Evolutionary conservation across 2,329 filamentous ascomycete genomes (phyloP), one percentile per base, ranked within the genome.

Genomic region (Alternaria alternata): DNA sequence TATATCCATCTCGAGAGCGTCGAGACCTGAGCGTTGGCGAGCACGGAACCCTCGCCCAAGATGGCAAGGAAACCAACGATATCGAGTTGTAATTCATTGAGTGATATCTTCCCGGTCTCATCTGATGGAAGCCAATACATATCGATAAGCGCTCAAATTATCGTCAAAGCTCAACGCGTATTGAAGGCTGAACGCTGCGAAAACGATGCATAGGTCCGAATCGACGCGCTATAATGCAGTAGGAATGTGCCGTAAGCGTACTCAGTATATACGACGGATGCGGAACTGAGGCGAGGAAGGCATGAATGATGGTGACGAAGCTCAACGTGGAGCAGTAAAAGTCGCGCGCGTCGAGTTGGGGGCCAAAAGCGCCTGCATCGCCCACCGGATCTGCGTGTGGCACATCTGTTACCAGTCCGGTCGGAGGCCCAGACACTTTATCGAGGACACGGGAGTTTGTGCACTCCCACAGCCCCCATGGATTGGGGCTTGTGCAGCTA

Each of bases 11-110:
- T 77, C 11, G 83, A 84, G 5, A 85, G 75, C 0, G 82, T 82
- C 5, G 81, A 79, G 22, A 85, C 81, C 68, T 84, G 82, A 18
- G 83, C 82, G 63, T 83, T 84, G 42, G 81, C 80, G 7, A 81
- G 73, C 22, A 85, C 79, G 48, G 80, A 83, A 74, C 82, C 82
- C 71, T 85, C 83, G 46, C 83, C 83, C 28, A 85, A 72, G 62
- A 85, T 82, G 58, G 83, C 83, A n/a, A 85, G 81, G 68, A 85
- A 85, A 70, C 84, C 84, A 59, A 86, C 84, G 48, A 86, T 85
- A 66, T 86, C 84, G 48, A 86, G 80, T 65, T 85, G 83, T 51
- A 85, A 78, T 51, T 79, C 70, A 11, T 74, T 62, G 24, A 80
- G 67, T 11, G 64, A 54, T 34, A 57, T 47, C 7, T 59, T 59